Evolutionary conservation across 2,329 filamentous ascomycete species (phyloP).

Genomic region (Tolypocladium inflatum): DNA sequence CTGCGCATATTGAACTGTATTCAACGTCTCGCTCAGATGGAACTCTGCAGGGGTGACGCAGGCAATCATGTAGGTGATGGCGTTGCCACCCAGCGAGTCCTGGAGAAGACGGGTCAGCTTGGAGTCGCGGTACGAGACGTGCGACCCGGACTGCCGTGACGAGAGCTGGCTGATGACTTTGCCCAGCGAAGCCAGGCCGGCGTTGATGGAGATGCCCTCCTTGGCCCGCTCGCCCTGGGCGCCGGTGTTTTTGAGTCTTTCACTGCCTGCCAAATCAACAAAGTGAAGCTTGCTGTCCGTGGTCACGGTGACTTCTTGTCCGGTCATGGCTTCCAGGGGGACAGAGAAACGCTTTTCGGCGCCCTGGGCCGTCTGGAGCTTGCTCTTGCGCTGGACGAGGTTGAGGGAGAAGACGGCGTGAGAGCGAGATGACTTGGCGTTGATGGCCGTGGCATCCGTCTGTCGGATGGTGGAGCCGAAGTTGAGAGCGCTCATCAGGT

Average conservation of each 20-base stretch:
- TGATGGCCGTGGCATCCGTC: slow-evolving; percentile 94
- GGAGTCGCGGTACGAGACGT: slow-evolving; percentile 98
- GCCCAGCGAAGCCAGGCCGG: slow-evolving; percentile 83
- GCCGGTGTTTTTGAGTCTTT: slow-evolving; percentile 92
- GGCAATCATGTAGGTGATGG: slow-evolving; percentile 98
- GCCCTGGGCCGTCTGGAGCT: slow-evolving; percentile 38
- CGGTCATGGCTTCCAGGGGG: slow-evolving; percentile 69
- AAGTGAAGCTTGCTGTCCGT: slow-evolving; percentile 98
- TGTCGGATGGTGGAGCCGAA: slow-evolving; percentile 92
- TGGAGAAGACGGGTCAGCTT: slow-evolving; percentile 89
- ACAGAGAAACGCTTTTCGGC: slow-evolving; percentile 81
- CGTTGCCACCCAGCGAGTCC: slow-evolving; percentile 92
- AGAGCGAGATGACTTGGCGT: slow-evolving; percentile 93
- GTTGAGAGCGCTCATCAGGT: slow-evolving; percentile 79
- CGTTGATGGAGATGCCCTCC: slow-evolving; percentile 98
- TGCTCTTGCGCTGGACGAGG: slow-evolving; percentile 72
- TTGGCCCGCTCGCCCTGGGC: slow-evolving; percentile 89
- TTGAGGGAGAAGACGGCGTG: slow-evolving; percentile 97
- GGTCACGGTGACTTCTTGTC: slow-evolving; percentile 59
- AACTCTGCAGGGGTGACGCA: slow-evolving; percentile 97
- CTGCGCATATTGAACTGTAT: slow-evolving; percentile 96
- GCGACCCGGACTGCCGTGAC: slow-evolving; percentile 73
- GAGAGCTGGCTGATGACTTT: slow-evolving; percentile 98
- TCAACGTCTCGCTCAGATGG: slow-evolving; percentile 92
- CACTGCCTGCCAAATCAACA: slow-evolving; percentile 93